Evolutionary conservation across 2,329 filamentous ascomycete species (phyloP).

Genomic region (Sporothrix globosa): DNA sequence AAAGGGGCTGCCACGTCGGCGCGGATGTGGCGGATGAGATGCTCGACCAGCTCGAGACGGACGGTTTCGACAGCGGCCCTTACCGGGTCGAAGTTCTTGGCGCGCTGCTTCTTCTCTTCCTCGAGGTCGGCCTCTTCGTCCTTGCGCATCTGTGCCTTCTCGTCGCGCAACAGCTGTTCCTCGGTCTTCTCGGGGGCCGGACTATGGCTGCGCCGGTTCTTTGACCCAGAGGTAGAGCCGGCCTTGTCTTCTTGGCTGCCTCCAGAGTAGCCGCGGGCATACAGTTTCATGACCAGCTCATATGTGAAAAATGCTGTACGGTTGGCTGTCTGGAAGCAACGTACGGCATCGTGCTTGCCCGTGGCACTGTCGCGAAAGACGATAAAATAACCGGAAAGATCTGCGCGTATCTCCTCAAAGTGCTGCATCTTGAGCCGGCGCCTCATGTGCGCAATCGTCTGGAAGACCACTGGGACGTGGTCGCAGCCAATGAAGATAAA

Average conservation of each 20-base stretch:
- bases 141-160: constrained; percentile 65
- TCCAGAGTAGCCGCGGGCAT: constrained; percentile 44
- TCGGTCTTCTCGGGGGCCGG: constrained; percentile 43
- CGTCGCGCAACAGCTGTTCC: constrained; percentile 57
- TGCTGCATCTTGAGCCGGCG: constrained; percentile 82
- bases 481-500: constrained; percentile 89
- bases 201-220: constrained; percentile 40
- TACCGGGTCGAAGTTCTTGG: constrained; percentile 88
- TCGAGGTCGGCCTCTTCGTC: constrained; percentile 84
- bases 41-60: constrained; percentile 78
- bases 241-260: not conserved
- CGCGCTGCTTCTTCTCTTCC: constrained; percentile 85
- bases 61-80: constrained; percentile 78
- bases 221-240: constrained; percentile 35
- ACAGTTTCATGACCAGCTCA: constrained; percentile 84
- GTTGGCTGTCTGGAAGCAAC: constrained; percentile 78
- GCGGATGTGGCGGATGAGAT: constrained; percentile 85
- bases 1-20: constrained; percentile 81
- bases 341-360: constrained; percentile 78
- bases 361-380: constrained; percentile 79
- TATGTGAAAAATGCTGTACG: constrained; percentile 89
- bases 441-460: constrained; percentile 86
- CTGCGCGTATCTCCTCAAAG: constrained; percentile 80
- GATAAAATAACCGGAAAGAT: constrained; percentile 86
- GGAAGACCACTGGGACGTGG: constrained; percentile 82